Evolutionary conservation across 2,329 filamentous ascomycete genomes (phyloP).

Genomic region (Blastomyces emzantsi): DNA sequence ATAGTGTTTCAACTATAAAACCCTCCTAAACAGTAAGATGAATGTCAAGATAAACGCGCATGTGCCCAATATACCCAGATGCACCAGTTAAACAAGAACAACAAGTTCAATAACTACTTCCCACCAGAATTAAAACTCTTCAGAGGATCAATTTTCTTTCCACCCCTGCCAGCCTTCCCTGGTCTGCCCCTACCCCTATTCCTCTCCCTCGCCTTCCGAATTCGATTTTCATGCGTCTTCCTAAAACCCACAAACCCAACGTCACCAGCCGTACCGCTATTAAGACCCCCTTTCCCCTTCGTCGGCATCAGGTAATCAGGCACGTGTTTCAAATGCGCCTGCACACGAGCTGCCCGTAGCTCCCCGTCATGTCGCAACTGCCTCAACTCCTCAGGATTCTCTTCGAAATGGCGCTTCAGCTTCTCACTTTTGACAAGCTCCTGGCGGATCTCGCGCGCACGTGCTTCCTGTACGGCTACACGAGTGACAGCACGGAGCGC

Average conservation of each 20-base stretch:
- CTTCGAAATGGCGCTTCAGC: slow-evolving; percentile 89
- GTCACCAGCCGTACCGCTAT: slow-evolving; percentile 52
- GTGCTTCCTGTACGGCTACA: slow-evolving; percentile 80
- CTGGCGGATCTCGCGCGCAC: slow-evolving; percentile 75
- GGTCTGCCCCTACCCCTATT: slow-evolving; percentile 35
- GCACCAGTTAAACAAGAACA: neutral
- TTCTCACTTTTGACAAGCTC: slow-evolving; percentile 93
- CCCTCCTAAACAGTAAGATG: neutral
- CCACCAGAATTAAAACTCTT: slow-evolving; percentile 70
- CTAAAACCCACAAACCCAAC: slow-evolving; percentile 66
- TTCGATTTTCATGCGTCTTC: slow-evolving; percentile 43
- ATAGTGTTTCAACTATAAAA: neutral
- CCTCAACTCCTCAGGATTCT: slow-evolving; percentile 81
- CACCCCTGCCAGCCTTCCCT: slow-evolving; percentile 43
- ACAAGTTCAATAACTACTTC: slow-evolving; percentile 9
- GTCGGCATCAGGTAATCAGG: slow-evolving; percentile 85
- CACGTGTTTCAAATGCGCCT: slow-evolving; percentile 86
- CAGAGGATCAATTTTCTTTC: slow-evolving; percentile 70
- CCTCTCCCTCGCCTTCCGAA: slow-evolving; percentile 41
- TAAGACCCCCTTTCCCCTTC: slow-evolving; percentile 61
- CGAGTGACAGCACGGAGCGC: slow-evolving; percentile 83
- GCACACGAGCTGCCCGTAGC: slow-evolving; percentile 69
- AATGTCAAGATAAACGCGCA: neutral
- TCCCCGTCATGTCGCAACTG: slow-evolving; percentile 88
- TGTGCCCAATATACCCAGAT: neutral